Evolutionary conservation across 495 filamentous ascomycete species (phyloP).

Genomic region (Neurospora sp.): DNA sequence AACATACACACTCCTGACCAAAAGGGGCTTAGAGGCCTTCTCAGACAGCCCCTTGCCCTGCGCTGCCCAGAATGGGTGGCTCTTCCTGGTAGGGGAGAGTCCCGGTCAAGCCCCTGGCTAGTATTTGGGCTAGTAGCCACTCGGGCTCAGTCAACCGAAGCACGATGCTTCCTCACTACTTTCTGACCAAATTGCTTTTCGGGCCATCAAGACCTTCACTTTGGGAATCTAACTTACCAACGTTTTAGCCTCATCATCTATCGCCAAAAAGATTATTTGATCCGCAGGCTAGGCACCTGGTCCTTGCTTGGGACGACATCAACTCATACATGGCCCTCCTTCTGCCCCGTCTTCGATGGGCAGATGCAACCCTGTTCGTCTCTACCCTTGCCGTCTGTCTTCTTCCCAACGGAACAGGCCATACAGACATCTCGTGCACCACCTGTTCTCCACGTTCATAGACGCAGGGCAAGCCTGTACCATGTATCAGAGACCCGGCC

Average conservation of each 20-base stretch:
- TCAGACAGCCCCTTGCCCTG: neutral
- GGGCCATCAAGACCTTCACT: neutral
- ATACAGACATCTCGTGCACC: conserved; percentile 36
- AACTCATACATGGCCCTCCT: conserved; percentile 10
- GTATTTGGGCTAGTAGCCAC: neutral
- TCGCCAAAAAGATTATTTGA: neutral
- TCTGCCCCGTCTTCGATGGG: conserved; percentile 30
- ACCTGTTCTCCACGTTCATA: conserved; percentile 32
- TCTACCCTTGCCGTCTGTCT: conserved; percentile 18
- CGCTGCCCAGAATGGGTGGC: neutral
- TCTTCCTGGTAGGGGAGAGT: neutral
- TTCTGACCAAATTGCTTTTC: neutral
- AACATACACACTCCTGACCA: neutral
- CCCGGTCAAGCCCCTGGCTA: neutral
- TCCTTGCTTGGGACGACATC: neutral
- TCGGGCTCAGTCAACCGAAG: neutral
- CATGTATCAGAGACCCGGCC: conserved; percentile 35
- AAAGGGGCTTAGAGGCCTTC: neutral
- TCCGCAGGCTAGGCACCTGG: neutral
- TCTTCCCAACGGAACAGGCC: conserved; percentile 31
- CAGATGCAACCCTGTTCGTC: conserved; percentile 35
- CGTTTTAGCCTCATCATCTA: neutral
- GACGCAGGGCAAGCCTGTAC: conserved; percentile 39
- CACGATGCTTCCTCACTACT: neutral
- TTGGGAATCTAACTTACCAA: neutral